These are phyloP conservation scores for Porodaedalea pini DNA, from an alignment of 1,284 basidiomycete species.

Conservation along the genomic window DNA sequence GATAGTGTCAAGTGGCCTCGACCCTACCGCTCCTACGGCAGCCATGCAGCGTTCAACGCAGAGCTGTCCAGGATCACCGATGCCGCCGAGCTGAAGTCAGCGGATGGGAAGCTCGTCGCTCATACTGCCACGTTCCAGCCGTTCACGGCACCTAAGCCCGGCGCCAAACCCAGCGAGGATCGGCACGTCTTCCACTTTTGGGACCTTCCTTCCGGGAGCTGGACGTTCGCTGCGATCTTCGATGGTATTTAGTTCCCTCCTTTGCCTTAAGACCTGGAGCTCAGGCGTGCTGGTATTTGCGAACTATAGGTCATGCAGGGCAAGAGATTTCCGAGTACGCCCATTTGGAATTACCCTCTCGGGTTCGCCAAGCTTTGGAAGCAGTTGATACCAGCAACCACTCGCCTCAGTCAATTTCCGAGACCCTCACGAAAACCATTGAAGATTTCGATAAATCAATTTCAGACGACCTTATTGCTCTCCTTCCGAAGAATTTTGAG, in stretches of 20 bases:
- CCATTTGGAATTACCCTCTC: constrained; percentile 60
- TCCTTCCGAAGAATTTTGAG: constrained; percentile 56
- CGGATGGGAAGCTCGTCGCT: neutral
- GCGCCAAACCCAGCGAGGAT: constrained; percentile 21
- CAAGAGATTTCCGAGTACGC: constrained; percentile 41
- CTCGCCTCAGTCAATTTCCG: neutral
- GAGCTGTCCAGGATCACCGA: constrained; percentile 8
- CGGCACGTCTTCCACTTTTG: constrained; percentile 57
- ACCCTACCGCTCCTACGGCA: constrained; percentile 42
- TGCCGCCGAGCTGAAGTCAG: constrained; percentile 21
- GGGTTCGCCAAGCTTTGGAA: constrained; percentile 51
- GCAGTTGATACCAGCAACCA: constrained; percentile 24
- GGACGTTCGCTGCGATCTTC: constrained; percentile 66
- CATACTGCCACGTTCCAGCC: constrained; percentile 26
- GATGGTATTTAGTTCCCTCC: constrained; percentile 45
- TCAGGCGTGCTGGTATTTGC: constrained; percentile 14
- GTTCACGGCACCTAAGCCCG: constrained; percentile 18
- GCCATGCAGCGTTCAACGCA: constrained; percentile 10
- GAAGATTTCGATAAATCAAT: constrained; percentile 55
- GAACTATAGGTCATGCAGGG: constrained; percentile 39
- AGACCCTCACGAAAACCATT: constrained; percentile 2
- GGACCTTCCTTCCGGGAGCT: constrained; percentile 49
- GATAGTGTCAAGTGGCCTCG: constrained; percentile 43
- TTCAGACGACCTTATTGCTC: constrained; percentile 55
- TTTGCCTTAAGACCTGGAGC: constrained; percentile 20